These are phyloP conservation scores for Hypsizygus marmoreus DNA, from an alignment of 768 basidiomycete species.

Conservation along the genomic window DNA sequence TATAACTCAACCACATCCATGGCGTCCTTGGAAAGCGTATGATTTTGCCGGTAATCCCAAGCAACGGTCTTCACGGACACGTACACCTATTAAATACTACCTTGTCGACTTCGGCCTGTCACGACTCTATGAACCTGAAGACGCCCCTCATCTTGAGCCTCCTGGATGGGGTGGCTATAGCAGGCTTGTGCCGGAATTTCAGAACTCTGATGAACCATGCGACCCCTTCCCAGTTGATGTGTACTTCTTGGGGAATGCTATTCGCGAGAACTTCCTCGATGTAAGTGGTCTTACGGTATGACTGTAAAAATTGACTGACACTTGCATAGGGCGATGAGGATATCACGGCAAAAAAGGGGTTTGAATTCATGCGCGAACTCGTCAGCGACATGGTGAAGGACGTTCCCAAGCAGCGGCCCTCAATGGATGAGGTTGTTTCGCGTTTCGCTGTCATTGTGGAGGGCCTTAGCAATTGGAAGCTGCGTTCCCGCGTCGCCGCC, in stretches of 20 bases:
- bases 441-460: conserved; percentile 29
- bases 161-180: conserved; percentile 42
- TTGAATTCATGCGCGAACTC: conserved; percentile 31
- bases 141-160: conserved; percentile 24
- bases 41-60: conserved; percentile 13
- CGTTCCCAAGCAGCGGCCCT: conserved; percentile 35
- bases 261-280: conserved; percentile 16
- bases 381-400: conserved; percentile 36
- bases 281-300: background rate
- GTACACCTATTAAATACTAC: conserved; percentile 27
- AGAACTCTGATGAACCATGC: conserved; percentile 18
- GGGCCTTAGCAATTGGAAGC: conserved; percentile 27
- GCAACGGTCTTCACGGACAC: conserved; percentile 16
- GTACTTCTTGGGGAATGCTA: conserved; percentile 35
- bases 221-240: conserved; percentile 38
- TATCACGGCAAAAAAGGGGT: conserved; percentile 13
- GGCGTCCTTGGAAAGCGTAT: conserved; percentile 7
- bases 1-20: conserved; percentile 23
- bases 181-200: conserved; percentile 38
- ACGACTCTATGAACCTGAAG: conserved; percentile 22
- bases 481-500: conserved; percentile 27
- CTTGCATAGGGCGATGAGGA: background rate
- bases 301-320: background rate
- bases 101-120: conserved; percentile 34
- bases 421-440: conserved; percentile 35